Conservation (phyloP, 176 grass and related monocot genomes). For the Canna indica region DNA sequence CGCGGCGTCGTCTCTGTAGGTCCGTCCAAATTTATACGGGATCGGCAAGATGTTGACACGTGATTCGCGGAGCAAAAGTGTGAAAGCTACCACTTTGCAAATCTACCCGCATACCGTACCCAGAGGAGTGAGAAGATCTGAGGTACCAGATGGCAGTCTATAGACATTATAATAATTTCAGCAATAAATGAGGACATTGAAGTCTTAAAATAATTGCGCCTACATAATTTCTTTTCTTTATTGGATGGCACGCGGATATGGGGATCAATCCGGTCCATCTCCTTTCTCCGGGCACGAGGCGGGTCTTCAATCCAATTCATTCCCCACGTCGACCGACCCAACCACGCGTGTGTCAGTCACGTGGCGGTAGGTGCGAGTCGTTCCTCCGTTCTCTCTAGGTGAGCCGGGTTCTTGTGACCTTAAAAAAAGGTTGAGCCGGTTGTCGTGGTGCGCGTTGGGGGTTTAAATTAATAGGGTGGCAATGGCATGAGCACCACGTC, state of each 20-base stretch:
- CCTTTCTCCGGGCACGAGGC: background rate
- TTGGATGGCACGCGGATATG: background rate
- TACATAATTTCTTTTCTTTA: background rate
- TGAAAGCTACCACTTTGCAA: background rate
- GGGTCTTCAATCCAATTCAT: background rate
- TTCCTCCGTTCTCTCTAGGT: background rate
- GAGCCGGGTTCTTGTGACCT: background rate
- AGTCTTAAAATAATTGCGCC: background rate
- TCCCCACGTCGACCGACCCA: background rate
- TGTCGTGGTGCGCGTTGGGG: background rate
- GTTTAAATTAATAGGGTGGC: background rate
- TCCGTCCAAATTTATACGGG: background rate
- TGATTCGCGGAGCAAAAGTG: background rate
- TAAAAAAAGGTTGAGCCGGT: background rate
- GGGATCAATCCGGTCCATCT: background rate
- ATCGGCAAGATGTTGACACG: background rate
- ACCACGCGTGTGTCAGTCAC: background rate
- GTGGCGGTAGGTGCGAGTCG: background rate
- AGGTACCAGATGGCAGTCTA: no score
- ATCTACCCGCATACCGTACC: no score
- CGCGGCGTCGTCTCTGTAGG: background rate
- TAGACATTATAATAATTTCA: background rate
- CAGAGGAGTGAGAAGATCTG: no score
- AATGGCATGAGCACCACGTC: constrained; percentile 27
- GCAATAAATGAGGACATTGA: background rate